phyloP scores from a whole-genome alignment of 305 asterid species.

The Euphrasia arctica region DNA sequence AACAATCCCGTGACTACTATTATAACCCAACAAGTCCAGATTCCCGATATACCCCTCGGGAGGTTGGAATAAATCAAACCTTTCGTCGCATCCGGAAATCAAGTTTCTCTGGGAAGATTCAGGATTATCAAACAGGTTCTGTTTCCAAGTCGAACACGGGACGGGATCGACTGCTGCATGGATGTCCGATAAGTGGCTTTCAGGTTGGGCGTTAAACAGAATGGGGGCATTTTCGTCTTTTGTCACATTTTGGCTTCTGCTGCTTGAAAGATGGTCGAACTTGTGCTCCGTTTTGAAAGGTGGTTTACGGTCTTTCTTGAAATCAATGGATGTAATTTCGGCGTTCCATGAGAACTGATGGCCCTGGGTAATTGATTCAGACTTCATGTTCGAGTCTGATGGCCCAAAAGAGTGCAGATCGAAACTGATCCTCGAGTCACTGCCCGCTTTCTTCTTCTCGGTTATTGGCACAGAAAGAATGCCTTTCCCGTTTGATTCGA shows the following conservation, averaged over 20 bases:
- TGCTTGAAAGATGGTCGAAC: background rate
- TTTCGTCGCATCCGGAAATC: constrained; percentile 42
- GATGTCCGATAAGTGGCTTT: constrained; percentile 4
- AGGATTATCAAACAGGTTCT: constrained; percentile 26
- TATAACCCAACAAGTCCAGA: constrained; percentile 35
- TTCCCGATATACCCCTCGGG: constrained; percentile 28
- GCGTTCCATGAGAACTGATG: constrained; percentile 10
- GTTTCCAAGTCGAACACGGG: background rate
- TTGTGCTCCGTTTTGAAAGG: constrained; percentile 32
- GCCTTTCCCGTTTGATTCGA: background rate
- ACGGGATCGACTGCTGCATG: constrained; percentile 3
- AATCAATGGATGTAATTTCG: constrained; percentile 31
- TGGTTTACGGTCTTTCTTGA: constrained; percentile 40
- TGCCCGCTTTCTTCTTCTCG: constrained; percentile 33
- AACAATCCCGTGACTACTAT: constrained; percentile 38
- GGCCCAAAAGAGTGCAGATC: constrained; percentile 7
- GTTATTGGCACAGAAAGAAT: constrained; percentile 31
- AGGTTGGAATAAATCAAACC: constrained; percentile 30
- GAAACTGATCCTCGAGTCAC: constrained; percentile 30
- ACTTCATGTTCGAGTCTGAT: constrained; percentile 35
- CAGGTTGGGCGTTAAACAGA: constrained; percentile 38
- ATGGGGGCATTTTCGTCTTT: constrained; percentile 35
- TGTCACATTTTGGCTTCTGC: constrained; percentile 21
- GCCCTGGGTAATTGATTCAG: constrained; percentile 31
- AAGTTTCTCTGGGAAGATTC: no score